A percentile compares a stretch with the other conserved stretches of the same genome.
Conservation (phyloP, 2,329 filamentous ascomycete species). For the Ophiosphaerella korrae region DNA sequence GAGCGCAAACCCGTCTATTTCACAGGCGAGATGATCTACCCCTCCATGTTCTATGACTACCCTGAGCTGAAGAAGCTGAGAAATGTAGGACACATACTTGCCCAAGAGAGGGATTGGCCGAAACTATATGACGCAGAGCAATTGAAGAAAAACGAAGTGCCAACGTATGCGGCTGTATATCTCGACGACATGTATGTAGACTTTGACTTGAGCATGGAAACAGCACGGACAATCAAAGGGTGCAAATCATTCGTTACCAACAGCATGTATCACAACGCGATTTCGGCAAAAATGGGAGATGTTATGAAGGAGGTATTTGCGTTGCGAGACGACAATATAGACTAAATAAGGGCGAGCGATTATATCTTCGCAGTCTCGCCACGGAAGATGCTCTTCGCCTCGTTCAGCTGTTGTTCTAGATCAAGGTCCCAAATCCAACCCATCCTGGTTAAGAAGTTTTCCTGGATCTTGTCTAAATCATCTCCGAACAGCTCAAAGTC, state of each 20-base stretch:
- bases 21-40: constrained; percentile 91
- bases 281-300: constrained; percentile 74
- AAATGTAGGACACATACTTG: constrained; percentile 72
- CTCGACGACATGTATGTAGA: constrained; percentile 94
- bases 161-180: constrained; percentile 83
- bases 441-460: constrained; percentile 39
- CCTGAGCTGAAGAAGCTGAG: constrained; percentile 73
- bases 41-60: constrained; percentile 82
- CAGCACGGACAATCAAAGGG: constrained; percentile 73
- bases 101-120: constrained; percentile 71
- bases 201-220: constrained; percentile 72
- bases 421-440: constrained; percentile 51
- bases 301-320: constrained; percentile 77
- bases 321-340: constrained; percentile 71
- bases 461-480: constrained; percentile 46
- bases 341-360: constrained; percentile 43
- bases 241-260: constrained; percentile 87
- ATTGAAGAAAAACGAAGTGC: constrained; percentile 77
- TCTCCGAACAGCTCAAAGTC: constrained; percentile 48
- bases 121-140: constrained; percentile 75
- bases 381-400: constrained; percentile 36
- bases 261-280: constrained; percentile 81
- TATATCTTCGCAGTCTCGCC: constrained; percentile 13
- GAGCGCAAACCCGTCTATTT: constrained; percentile 69
- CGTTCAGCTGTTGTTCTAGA: constrained; percentile 40